These are phyloP conservation scores for Suzukiozyma palmioleophila DNA, from an alignment of 1,139 yeast species.

Conservation along the genomic window DNA sequence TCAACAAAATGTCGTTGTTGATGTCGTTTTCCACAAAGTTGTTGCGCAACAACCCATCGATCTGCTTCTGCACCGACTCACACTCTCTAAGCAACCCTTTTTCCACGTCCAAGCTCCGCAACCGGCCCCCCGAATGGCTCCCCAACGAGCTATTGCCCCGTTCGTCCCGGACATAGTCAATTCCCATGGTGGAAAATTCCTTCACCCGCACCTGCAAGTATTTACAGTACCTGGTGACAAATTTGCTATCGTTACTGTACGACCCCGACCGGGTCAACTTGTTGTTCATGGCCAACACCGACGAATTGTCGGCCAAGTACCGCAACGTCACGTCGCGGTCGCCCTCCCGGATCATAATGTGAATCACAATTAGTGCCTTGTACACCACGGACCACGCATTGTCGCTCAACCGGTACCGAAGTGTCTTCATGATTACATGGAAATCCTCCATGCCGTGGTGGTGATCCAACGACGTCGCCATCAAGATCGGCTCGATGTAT, in stretches of 20 bases:
- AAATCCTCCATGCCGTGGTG: constrained; percentile 51
- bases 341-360: constrained; percentile 92
- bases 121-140: constrained; percentile 55
- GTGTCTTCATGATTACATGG: constrained; percentile 60
- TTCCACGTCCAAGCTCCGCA: constrained; percentile 63
- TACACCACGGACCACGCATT: constrained; percentile 87
- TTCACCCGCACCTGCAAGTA: constrained; percentile 67
- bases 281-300: constrained; percentile 48
- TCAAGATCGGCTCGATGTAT: constrained; percentile 86
- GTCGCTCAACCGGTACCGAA: constrained; percentile 62
- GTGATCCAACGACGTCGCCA: constrained; percentile 57
- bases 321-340: constrained; percentile 63
- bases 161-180: constrained; percentile 79
- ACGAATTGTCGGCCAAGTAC: constrained; percentile 55
- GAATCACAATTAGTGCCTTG: constrained; percentile 79
- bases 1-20: constrained; percentile 76
- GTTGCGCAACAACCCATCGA: constrained; percentile 70
- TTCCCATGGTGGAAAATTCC: constrained; percentile 59
- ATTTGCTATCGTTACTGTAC: constrained; percentile 52
- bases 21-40: constrained; percentile 70
- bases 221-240: constrained; percentile 63
- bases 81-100: constrained; percentile 80
- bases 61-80: constrained; percentile 80
- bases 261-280: constrained; percentile 27
- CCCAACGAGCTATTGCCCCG: constrained; percentile 39